Conservation (phyloP, 176 grass and related monocot genomes). For the Canna indica region DNA sequence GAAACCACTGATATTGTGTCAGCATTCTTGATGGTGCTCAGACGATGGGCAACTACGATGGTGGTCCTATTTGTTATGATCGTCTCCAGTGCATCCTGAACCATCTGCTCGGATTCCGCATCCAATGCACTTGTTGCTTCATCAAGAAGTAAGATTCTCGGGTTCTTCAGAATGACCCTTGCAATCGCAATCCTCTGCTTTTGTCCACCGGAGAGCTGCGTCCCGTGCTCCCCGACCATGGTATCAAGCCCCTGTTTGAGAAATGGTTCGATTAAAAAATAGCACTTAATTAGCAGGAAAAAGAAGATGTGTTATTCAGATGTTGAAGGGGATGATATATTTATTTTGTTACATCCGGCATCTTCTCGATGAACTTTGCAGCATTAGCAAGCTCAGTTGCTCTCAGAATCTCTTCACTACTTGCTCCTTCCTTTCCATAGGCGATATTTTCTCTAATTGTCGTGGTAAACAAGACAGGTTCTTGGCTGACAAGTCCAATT, state of each 20-base stretch:
- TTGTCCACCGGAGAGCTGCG: slow-evolving; percentile 66
- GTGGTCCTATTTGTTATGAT: slow-evolving; percentile 62
- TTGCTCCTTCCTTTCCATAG: slow-evolving; percentile 56
- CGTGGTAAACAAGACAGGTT: slow-evolving; percentile 65
- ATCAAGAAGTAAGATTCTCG: slow-evolving; percentile 57
- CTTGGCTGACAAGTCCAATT: slow-evolving; percentile 68
- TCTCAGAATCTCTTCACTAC: slow-evolving; percentile 48
- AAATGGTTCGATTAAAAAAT: not conserved
- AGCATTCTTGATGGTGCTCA: slow-evolving; percentile 55
- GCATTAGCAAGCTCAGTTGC: slow-evolving; percentile 63
- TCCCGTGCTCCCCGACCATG: slow-evolving; percentile 68
- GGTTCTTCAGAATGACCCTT: slow-evolving; percentile 74
- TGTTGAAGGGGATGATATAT: too few species aligned
- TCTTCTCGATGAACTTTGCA: slow-evolving; percentile 48
- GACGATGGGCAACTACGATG: slow-evolving; percentile 53
- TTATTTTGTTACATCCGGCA: slow-evolving; percentile 39
- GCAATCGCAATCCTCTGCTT: slow-evolving; percentile 79
- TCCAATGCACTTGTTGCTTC: slow-evolving; percentile 81
- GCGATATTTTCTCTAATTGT: slow-evolving; percentile 59
- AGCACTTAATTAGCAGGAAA: not conserved
- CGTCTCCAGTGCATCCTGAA: slow-evolving; percentile 62
- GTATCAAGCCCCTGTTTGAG: slow-evolving; percentile 55
- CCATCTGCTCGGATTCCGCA: slow-evolving; percentile 55
- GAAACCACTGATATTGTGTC: slow-evolving; percentile 64
- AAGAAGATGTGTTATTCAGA: not conserved